A percentile compares a stretch with the other conserved stretches of the same genome.
Conservation (phyloP, 2,329 filamentous ascomycete species). For the Aureobasidium sp. region DNA sequence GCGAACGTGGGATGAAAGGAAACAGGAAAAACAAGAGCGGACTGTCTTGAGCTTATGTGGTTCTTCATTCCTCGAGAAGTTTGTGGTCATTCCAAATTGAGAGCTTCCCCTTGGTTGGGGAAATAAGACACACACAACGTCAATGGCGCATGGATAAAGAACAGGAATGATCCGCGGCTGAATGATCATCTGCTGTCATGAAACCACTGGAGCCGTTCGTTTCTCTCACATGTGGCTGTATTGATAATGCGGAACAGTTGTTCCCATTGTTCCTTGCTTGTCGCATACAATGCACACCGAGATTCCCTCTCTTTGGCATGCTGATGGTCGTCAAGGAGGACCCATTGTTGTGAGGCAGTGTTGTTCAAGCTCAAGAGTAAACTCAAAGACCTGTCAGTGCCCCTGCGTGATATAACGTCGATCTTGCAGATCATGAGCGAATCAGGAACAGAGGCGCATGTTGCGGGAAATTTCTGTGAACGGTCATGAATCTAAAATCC, state of each 20-base stretch:
- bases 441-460: neutral
- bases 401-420: constrained; percentile 10
- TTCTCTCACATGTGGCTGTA: neutral
- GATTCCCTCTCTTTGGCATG: neutral
- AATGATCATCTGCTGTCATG: neutral
- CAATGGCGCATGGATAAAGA: constrained; percentile 12
- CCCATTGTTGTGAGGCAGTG: neutral
- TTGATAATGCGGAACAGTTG: neutral
- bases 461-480: constrained; percentile 7
- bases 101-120: neutral
- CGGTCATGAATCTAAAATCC: neutral
- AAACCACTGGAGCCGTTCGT: constrained; percentile 14
- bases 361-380: neutral
- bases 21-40: neutral
- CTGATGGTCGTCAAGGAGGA: neutral
- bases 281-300: neutral
- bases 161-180: constrained; percentile 10
- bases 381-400: neutral
- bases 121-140: constrained; percentile 15
- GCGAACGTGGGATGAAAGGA: constrained; percentile 8
- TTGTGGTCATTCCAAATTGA: constrained; percentile 14
- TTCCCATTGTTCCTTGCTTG: neutral
- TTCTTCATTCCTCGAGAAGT: constrained; percentile 12
- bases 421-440: constrained; percentile 3
- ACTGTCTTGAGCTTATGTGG: constrained; percentile 10